Base-by-base conservation (phyloP, 345 rosid species). In the Sisymbrium irio region DNA sequence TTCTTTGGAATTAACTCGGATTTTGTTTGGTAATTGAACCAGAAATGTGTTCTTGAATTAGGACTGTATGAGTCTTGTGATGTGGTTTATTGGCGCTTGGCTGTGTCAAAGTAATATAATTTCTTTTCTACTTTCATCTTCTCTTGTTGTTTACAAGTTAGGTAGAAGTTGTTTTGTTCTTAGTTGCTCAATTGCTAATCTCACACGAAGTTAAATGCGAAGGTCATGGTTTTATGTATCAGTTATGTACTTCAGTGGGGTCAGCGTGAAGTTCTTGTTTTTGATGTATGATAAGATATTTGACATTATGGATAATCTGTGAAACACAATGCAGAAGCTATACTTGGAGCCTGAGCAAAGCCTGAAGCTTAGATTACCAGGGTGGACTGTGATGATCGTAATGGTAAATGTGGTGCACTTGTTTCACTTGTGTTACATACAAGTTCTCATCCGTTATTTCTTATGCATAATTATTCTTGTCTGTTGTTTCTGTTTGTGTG, bases 401-500 rank as follows among this genome's bases (percentile, higher is more conserved):
- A 69, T 67, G 67, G 76, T 78, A 77, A 77, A 75, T 32, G 17
- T 44, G 28, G 54, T 22, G 53, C 69, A 46, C 35, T 57, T 65
- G 22, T 66, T 59, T 47, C 37, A 9, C 19, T n/a, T 30, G 51
- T 55, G n/a, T 58, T 76, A 32, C 44, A 51, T 12, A 10, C n/a
- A 10, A 32, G 28, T 65, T 55, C 41, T 40, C 19, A 37, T 62
- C 58, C 42, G 49, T 46, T 62, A 35, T 22, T 60, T 67, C 58
- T 70, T 28, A 55, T 69, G 62, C 30, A 2, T 42, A 57, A 30
- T 57, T 71, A 59, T 41, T 25, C 4, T 75, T 65, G 19, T 9
- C 18, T 74, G 51, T 37, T 74, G 51, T 37, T 66, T 65, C 45
- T 79, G 59, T 41, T 75, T 79, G 41, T 64, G 60, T 76, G 62